Conservation (phyloP, 352 stramenopile species). For the Pythium brachiatum region DNA sequence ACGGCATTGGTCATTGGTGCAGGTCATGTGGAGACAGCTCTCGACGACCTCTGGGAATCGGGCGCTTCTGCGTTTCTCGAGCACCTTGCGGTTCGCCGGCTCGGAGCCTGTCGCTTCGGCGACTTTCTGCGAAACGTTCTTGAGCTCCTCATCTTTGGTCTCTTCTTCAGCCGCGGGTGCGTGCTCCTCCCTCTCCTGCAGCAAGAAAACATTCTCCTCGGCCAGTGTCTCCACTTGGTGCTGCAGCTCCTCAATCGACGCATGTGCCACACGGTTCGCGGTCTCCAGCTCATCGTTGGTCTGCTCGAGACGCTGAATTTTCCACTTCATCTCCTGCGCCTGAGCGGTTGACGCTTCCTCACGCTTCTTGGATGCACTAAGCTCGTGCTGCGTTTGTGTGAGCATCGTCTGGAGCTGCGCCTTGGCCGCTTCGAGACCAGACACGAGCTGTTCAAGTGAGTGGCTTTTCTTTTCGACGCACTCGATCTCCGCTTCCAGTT, state of each 20-base stretch:
- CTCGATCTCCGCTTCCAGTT: slow-evolving; percentile 62
- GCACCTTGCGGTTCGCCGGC: neutral
- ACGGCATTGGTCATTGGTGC: slow-evolving; percentile 38
- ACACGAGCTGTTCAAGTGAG: slow-evolving; percentile 28
- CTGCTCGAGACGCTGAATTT: slow-evolving; percentile 67
- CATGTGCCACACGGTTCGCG: slow-evolving; percentile 49
- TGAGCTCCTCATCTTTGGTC: neutral
- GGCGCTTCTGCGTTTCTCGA: slow-evolving; percentile 17
- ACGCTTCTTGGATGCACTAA: slow-evolving; percentile 26
- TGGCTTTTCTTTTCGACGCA: slow-evolving; percentile 45
- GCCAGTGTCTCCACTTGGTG: slow-evolving; percentile 49
- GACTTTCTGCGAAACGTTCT: neutral
- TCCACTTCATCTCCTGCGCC: slow-evolving; percentile 55
- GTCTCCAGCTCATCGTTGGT: slow-evolving; percentile 73
- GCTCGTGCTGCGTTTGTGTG: slow-evolving; percentile 23
- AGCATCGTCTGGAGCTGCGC: slow-evolving; percentile 21
- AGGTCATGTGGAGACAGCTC: slow-evolving; percentile 70
- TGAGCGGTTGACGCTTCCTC: slow-evolving; percentile 39
- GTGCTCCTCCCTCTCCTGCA: slow-evolving; percentile 61
- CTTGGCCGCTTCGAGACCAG: slow-evolving; percentile 33
- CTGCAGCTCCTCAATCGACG: slow-evolving; percentile 59
- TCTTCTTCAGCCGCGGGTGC: slow-evolving; percentile 1
- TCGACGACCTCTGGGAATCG: slow-evolving; percentile 62
- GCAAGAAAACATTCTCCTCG: slow-evolving; percentile 69
- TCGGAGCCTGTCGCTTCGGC: slow-evolving; percentile 2